Conservation (phyloP, 805 yeast species). For the Metschnikowia arizonensis region DNA sequence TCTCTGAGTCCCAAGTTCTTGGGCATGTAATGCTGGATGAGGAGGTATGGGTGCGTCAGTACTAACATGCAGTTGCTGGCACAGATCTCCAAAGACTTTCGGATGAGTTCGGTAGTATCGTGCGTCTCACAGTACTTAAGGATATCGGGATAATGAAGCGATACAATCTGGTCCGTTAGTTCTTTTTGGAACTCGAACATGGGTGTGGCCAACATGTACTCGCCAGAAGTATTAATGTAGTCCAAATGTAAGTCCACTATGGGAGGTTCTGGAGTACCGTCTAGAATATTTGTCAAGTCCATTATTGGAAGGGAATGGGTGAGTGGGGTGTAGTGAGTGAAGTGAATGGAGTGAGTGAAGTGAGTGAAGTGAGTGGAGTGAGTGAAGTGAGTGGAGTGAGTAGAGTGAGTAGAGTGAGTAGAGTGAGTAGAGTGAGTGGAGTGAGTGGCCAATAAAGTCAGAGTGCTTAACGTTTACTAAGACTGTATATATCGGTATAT, state of each 20-base stretch:
- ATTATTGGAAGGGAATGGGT: constrained; percentile 28
- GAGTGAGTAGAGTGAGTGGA: no score
- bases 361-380: no score
- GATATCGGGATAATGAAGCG: constrained; percentile 87
- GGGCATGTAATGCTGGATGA: constrained; percentile 84
- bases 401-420: no score
- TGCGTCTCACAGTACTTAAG: constrained; percentile 74
- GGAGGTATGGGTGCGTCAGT: constrained; percentile 82
- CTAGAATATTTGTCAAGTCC: constrained; percentile 74
- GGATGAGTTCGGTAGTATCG: constrained; percentile 48
- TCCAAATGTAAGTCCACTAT: constrained; percentile 54
- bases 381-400: no score
- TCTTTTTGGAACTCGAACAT: constrained; percentile 84
- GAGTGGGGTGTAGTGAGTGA: neutral
- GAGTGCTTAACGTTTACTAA: no score
- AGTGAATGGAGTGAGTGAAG: neutral
- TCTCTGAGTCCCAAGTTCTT: constrained; percentile 69
- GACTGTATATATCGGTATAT: no score
- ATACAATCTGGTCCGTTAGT: constrained; percentile 84
- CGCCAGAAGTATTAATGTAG: constrained; percentile 48
- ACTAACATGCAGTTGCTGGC: constrained; percentile 73
- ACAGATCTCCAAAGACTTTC: constrained; percentile 74
- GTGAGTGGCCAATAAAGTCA: no score
- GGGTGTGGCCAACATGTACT: constrained; percentile 76
- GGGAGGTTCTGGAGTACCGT: constrained; percentile 81